Percentiles rank a stretch among this genome's conserved stretches.
Evolutionary conservation across 2,329 filamentous ascomycete genomes (phyloP).

Genomic region (Ascochyta pisi): DNA sequence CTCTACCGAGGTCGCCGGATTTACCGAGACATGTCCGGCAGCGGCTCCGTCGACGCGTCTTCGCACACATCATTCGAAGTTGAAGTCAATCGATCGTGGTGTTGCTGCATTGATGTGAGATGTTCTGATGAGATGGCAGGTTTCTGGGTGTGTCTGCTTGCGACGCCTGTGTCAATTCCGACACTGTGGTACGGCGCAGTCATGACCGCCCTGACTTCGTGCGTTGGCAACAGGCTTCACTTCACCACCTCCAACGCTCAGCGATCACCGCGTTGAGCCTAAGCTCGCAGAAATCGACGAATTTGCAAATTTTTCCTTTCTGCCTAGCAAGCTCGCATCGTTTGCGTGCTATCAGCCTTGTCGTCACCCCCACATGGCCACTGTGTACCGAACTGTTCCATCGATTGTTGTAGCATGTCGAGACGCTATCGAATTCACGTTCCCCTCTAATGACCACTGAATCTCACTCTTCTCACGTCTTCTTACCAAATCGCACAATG

Average conservation of each 20-base stretch:
- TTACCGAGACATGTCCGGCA: conserved; percentile 17
- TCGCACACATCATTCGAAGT: not conserved
- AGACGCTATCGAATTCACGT: no score
- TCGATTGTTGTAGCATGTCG: not conserved
- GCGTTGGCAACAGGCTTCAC: conserved; percentile 5
- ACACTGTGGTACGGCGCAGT: conserved; percentile 2
- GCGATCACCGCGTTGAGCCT: not conserved
- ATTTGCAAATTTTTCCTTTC: not conserved
- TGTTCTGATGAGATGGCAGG: not conserved
- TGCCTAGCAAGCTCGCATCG: no score
- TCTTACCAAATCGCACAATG: not conserved
- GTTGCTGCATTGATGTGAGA: not conserved
- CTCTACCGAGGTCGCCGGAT: not conserved
- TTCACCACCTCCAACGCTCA: conserved; percentile 7
- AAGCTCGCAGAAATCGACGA: not conserved
- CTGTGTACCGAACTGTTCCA: not conserved
- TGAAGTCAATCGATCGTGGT: not conserved
- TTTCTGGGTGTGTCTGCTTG: not conserved
- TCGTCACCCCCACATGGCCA: not conserved
- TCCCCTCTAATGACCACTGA: no score
- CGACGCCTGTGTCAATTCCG: not conserved
- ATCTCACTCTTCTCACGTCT: no score
- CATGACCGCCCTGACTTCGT: not conserved
- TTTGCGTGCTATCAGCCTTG: not conserved
- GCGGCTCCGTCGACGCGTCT: not conserved